Evolutionary conservation across 805 yeast species (phyloP), one percentile per base, ranked within the genome.

Genomic region (Kodamaea restingae): DNA sequence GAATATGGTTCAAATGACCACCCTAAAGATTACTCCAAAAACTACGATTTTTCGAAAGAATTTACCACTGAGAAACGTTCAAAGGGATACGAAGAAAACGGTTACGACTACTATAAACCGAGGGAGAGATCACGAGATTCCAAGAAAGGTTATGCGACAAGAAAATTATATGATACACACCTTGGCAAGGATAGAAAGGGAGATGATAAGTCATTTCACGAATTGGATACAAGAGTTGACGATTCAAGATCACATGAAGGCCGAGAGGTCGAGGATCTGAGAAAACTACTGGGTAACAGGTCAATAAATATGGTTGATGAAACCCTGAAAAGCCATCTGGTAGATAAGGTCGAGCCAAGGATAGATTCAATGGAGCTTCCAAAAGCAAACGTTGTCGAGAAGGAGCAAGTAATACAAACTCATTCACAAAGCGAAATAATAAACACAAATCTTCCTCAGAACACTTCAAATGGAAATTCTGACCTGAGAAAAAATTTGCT

Each of bases 91-190:
- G 14, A 25, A 7, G 28, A 21, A 7, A 7, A 25, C 28, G n/a
- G 14, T n/a, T 25, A 25, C 28, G 28, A 25, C 28, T 28, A 28
- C 31, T 28, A 28, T 10, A 28, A 28, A 14, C 31, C 31, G 4
- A 12, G 31, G 10, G 32, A 17, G 7, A 10, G 32, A 10, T 17
- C 20, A 12, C 20, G 32, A 4, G 32, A 30, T 17, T 6, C 18
- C 4, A 28, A 28, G 18, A 28, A 28, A 6, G 31, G 31, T 5
- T 28, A 28, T 14, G 31, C 31, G 5, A 28, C 31, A 8, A 12
- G 31, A 6, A 28, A 28, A 14, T 14, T 28, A 12, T 4, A n/a
- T 15, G 31, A 20, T 6, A 20, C 7, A 8, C 8, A 28, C 17
- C 28, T 6, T 25, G n/a, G 10, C 4, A n/a, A 25, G 14, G 28